Percentiles rank a stretch among this genome's conserved stretches.
Conservation (phyloP, 1,139 yeast species). For the Kurtzmaniella natalensis region DNA sequence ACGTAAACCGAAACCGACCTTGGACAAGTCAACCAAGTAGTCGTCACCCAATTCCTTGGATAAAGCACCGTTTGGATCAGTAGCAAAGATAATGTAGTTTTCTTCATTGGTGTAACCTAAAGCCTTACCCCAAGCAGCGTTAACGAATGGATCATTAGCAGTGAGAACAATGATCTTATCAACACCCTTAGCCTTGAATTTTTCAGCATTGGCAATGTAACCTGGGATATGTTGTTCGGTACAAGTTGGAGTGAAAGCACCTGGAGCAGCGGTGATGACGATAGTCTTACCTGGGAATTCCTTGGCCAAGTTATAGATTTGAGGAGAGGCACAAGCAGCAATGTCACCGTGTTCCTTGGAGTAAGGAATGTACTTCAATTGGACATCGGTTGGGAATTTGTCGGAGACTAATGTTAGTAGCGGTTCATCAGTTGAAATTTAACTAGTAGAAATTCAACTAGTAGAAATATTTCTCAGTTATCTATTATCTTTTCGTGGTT, state of each 20-base stretch:
- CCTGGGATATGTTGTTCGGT: constrained; percentile 80
- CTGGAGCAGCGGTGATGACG: constrained; percentile 79
- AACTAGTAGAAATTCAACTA: too few species aligned
- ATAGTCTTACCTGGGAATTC: constrained; percentile 51
- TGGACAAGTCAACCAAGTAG: constrained; percentile 43
- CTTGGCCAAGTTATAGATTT: constrained; percentile 44
- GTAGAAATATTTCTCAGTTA: too few species aligned
- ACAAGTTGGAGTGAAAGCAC: constrained; percentile 91
- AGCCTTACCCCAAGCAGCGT: constrained; percentile 77
- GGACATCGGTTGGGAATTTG: constrained; percentile 48
- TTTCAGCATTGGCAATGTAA: constrained; percentile 47
- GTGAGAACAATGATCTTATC: constrained; percentile 69
- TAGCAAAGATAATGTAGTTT: constrained; percentile 57
- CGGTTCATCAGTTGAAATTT: too few species aligned
- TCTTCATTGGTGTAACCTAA: constrained; percentile 48
- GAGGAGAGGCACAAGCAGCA: constrained; percentile 53
- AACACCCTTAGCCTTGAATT: constrained; percentile 63
- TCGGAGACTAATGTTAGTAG: constrained; percentile 17
- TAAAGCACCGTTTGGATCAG: constrained; percentile 66
- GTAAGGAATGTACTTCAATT: constrained; percentile 57
- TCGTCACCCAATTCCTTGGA: constrained; percentile 60
- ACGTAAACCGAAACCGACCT: constrained; percentile 60
- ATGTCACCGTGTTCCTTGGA: constrained; percentile 37
- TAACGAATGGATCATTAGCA: constrained; percentile 81
- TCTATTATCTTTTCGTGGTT: too few species aligned